Conservation (phyloP, 129 eudicot species). For the Solidago caesia region DNA sequence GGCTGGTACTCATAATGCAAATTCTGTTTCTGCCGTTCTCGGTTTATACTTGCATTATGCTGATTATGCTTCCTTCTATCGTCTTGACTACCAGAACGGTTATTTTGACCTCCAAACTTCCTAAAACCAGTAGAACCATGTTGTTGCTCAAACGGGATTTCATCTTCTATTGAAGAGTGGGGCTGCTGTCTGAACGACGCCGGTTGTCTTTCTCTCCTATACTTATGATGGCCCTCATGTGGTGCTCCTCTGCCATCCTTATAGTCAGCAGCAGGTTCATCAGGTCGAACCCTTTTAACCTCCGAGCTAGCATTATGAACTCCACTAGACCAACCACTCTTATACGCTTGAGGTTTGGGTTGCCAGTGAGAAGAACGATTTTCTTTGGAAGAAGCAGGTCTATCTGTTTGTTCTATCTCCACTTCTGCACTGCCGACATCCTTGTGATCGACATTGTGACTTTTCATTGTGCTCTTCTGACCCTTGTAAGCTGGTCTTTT, state of each 20-base stretch:
- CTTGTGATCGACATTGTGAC: conserved; percentile 37
- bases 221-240: conserved; percentile 36
- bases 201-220: conserved; percentile 50
- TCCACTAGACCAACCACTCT: conserved; percentile 45
- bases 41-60: conserved; percentile 33
- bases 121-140: conserved; percentile 50
- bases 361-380: conserved; percentile 78
- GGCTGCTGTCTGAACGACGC: conserved; percentile 43
- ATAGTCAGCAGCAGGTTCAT: conserved; percentile 37
- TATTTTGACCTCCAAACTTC: conserved; percentile 51
- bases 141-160: conserved; percentile 35
- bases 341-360: conserved; percentile 52
- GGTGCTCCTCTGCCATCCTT: conserved; percentile 21
- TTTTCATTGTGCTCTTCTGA: conserved; percentile 36
- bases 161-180: conserved; percentile 42
- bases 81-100: conserved; percentile 49
- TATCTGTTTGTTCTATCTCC: conserved; percentile 48
- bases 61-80: conserved; percentile 43
- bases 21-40: conserved; percentile 65
- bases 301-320: conserved; percentile 41
- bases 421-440: conserved; percentile 43
- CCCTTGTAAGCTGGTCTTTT: conserved; percentile 53
- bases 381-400: conserved; percentile 46
- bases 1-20: conserved; percentile 86
- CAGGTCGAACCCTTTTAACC: conserved; percentile 42